Evolutionary conservation across 1,284 basidiomycete genomes (phyloP).

Genomic region (Hortiboletus rubellus): DNA sequence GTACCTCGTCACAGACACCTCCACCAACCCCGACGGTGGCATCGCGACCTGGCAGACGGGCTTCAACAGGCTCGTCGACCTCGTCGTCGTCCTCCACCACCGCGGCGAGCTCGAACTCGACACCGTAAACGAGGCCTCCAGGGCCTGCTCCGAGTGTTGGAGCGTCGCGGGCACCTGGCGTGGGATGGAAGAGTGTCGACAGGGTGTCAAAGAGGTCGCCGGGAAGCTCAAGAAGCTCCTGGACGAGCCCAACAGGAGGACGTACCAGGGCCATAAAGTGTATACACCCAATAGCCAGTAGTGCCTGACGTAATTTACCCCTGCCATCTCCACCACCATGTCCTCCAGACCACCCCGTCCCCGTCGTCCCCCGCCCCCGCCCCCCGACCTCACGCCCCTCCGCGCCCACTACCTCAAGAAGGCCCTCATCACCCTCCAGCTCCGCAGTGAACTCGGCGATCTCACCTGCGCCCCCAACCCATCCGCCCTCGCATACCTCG

Average conservation of each 20-base stretch:
- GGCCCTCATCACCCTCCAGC: constrained; percentile 85
- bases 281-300: constrained; percentile 51
- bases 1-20: constrained; percentile 70
- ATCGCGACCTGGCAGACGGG: constrained; percentile 62
- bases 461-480: constrained; percentile 63
- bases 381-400: constrained; percentile 64
- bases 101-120: constrained; percentile 65
- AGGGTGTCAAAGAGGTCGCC: constrained; percentile 59
- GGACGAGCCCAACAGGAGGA: constrained; percentile 60
- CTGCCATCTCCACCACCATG: not conserved
- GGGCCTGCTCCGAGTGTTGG: constrained; percentile 83
- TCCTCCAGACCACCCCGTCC: constrained; percentile 15
- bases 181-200: constrained; percentile 59
- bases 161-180: constrained; percentile 65
- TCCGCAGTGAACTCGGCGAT: constrained; percentile 71
- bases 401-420: constrained; percentile 97
- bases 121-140: constrained; percentile 68
- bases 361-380: constrained; percentile 9
- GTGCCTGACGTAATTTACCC: constrained; percentile 24
- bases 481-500: constrained; percentile 83
- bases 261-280: constrained; percentile 61
- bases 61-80: constrained; percentile 65
- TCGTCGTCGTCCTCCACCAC: constrained; percentile 65
- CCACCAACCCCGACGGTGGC: constrained; percentile 58
- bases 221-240: constrained; percentile 61